Percentiles rank a stretch among this genome's conserved stretches.
These are phyloP conservation scores for Agastache rugosa DNA, from an alignment of 257 asterid genomes.

Conservation along the genomic window DNA sequence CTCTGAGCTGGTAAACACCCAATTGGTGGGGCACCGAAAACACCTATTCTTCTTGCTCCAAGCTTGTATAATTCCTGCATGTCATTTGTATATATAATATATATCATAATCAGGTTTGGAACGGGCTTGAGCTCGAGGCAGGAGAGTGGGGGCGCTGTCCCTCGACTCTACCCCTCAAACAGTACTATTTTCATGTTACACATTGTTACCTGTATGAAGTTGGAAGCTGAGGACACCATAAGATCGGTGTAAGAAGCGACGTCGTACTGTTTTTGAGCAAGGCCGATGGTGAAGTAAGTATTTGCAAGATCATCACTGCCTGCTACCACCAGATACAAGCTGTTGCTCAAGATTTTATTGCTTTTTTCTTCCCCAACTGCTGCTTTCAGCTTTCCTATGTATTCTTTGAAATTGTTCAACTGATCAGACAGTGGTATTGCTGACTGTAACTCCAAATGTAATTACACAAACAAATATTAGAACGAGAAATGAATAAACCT, in stretches of 20 bases:
- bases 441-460: constrained; percentile 44
- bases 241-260: constrained; percentile 66
- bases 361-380: constrained; percentile 63
- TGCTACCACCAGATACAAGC: constrained; percentile 59
- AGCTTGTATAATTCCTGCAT: constrained; percentile 52
- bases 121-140: not conserved
- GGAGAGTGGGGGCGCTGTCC: no score
- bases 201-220: constrained; percentile 52
- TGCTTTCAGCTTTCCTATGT: constrained; percentile 58
- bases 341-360: constrained; percentile 49
- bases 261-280: constrained; percentile 47
- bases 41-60: constrained; percentile 57
- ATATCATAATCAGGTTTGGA: not conserved
- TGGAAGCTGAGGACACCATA: constrained; percentile 60
- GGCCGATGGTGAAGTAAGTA: constrained; percentile 67
- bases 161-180: no score
- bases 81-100: not conserved
- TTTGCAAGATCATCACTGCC: constrained; percentile 88
- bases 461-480: not conserved
- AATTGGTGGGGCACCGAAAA: constrained; percentile 48
- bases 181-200: not conserved
- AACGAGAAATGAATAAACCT: not conserved
- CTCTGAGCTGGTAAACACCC: constrained; percentile 63
- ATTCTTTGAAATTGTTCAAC: constrained; percentile 63
- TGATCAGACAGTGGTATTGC: constrained; percentile 63